phyloP scores from a whole-genome alignment of 805 yeast species.

The Yarrowia osloensis region DNA sequence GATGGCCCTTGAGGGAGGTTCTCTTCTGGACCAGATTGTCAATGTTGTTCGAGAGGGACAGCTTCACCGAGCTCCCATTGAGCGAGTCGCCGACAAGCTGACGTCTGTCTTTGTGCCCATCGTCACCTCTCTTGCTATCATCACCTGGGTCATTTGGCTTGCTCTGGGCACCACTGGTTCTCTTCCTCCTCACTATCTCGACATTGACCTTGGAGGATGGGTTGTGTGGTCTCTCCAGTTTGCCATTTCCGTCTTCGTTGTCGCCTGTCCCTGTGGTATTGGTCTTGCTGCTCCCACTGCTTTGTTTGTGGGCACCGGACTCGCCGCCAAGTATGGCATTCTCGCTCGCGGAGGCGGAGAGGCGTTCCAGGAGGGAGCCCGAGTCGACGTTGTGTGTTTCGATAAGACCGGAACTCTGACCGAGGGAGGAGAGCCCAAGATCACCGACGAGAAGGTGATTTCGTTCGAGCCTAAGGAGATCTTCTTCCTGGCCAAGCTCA shows the following conservation, averaged over 20 bases:
- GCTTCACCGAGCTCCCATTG: slow-evolving; percentile 70
- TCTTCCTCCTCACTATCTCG: slow-evolving; percentile 58
- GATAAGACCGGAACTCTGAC: slow-evolving; percentile 82
- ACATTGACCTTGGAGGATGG: slow-evolving; percentile 73
- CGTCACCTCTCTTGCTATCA: slow-evolving; percentile 59
- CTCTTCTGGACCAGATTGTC: slow-evolving; percentile 69
- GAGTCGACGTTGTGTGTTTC: slow-evolving; percentile 63
- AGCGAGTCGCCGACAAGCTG: slow-evolving; percentile 63
- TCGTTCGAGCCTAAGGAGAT: not conserved
- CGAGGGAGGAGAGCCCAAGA: slow-evolving; percentile 56
- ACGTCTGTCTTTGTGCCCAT: slow-evolving; percentile 76
- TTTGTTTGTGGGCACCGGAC: slow-evolving; percentile 72
- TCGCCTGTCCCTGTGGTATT: slow-evolving; percentile 85
- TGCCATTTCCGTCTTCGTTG: slow-evolving; percentile 75
- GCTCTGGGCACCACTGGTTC: slow-evolving; percentile 55
- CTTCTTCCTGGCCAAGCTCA: slow-evolving; percentile 49
- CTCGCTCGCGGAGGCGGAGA: slow-evolving; percentile 80
- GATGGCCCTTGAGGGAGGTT: slow-evolving; percentile 60
- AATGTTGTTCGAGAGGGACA: slow-evolving; percentile 73
- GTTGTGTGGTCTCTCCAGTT: slow-evolving; percentile 74
- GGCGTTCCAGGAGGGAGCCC: slow-evolving; percentile 76
- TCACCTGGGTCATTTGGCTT: slow-evolving; percentile 72
- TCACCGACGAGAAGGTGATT: slow-evolving; percentile 48
- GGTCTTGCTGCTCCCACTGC: slow-evolving; percentile 88
- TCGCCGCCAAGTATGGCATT: slow-evolving; percentile 76